Evolutionary conservation across 331 rosid species (phyloP).

Genomic region (Erythrophleum ivorense): DNA sequence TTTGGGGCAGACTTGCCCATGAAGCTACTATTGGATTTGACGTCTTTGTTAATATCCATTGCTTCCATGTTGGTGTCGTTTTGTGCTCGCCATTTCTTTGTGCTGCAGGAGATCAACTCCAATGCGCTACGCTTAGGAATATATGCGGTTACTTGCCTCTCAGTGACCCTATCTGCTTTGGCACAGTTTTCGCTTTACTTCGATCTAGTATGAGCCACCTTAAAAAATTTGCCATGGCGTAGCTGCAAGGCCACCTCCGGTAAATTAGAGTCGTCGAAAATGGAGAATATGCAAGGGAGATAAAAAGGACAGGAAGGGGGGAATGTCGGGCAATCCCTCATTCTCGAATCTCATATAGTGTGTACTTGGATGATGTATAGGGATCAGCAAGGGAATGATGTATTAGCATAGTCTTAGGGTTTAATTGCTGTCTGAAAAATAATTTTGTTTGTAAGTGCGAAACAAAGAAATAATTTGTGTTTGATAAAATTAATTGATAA

Average conservation of each 20-base stretch:
- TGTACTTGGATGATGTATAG: no score
- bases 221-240: not conserved
- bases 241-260: slow-evolving; percentile 1
- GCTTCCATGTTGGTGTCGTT: slow-evolving; percentile 3
- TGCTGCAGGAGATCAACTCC: not conserved
- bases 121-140: not conserved
- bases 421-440: no score
- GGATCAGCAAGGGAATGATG: no score
- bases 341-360: no score
- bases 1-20: not conserved
- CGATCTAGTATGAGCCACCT: not conserved
- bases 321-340: no score
- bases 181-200: slow-evolving; percentile 3
- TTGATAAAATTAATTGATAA: no score
- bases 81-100: not conserved
- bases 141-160: not conserved
- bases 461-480: no score
- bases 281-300: not conserved
- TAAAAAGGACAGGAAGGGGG: no score
- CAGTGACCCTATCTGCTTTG: not conserved
- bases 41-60: not conserved
- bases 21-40: not conserved
- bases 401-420: no score
- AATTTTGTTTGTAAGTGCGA: no score
- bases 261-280: no score